These are phyloP conservation scores for Wickerhamiella azymoides DNA, from an alignment of 805 yeast species.

Conservation along the genomic window DNA sequence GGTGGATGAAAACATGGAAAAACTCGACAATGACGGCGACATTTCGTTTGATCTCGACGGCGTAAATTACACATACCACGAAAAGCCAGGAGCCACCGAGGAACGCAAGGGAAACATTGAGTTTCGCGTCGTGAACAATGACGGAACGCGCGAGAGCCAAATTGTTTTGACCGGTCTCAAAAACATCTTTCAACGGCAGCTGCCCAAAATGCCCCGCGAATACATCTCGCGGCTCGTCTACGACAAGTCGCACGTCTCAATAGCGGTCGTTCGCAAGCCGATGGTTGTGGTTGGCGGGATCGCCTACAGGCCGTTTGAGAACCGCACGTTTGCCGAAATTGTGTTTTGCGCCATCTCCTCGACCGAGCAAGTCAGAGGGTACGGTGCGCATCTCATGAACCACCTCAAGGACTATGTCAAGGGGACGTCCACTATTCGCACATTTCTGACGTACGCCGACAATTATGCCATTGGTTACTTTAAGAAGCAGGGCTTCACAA, in stretches of 20 bases:
- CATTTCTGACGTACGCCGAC: conserved; percentile 92
- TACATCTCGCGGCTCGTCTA: conserved; percentile 89
- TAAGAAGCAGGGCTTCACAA: conserved; percentile 95
- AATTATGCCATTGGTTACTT: conserved; percentile 98
- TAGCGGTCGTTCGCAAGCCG: conserved; percentile 91
- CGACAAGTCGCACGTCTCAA: conserved; percentile 85
- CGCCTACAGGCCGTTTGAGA: conserved; percentile 86
- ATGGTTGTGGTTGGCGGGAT: conserved; percentile 96
- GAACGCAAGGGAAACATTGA: conserved; percentile 89
- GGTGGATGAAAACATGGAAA: conserved; percentile 19
- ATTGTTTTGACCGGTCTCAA: conserved; percentile 90
- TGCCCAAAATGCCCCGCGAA: conserved; percentile 98
- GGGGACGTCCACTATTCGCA: conserved; percentile 69
- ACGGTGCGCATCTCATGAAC: conserved; percentile 98
- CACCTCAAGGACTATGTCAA: conserved; percentile 92
- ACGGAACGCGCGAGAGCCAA: conserved; percentile 71
- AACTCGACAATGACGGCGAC: conserved; percentile 24
- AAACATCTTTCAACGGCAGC: conserved; percentile 90
- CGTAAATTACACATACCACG: conserved; percentile 65
- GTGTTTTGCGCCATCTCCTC: conserved; percentile 97
- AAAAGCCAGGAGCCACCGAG: conserved; percentile 86
- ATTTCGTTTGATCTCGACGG: conserved; percentile 60
- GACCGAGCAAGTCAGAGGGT: conserved; percentile 95
- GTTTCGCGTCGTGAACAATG: conserved; percentile 92
- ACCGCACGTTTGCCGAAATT: conserved; percentile 88